These are phyloP conservation scores for Plasmodium sp. DNA, from an alignment of 169 alveolate genomes.

Conservation along the genomic window DNA sequence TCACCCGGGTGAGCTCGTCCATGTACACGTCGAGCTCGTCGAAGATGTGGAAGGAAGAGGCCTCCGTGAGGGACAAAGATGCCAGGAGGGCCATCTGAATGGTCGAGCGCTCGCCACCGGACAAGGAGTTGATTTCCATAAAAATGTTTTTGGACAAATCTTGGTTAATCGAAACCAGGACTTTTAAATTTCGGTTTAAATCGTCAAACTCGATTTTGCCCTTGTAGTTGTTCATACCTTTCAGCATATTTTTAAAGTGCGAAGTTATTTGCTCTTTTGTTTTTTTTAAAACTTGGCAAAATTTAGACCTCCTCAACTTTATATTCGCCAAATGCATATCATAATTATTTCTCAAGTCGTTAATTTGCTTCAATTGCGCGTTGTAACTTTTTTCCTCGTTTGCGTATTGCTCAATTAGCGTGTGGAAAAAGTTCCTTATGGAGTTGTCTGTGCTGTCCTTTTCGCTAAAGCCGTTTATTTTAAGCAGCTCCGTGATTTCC, in stretches of 20 bases:
- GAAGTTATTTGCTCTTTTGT: conserved; percentile 37
- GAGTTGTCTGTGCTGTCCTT: conserved; percentile 54
- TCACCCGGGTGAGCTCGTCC: conserved; percentile 81
- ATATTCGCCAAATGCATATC: conserved; percentile 67
- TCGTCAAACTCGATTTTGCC: conserved; percentile 67
- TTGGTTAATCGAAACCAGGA: conserved; percentile 52
- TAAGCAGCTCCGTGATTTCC: conserved; percentile 37
- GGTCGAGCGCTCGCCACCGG: conserved; percentile 82
- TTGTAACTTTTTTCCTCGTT: conserved; percentile 47
- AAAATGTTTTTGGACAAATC: conserved; percentile 31
- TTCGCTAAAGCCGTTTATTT: conserved; percentile 18
- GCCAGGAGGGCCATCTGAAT: conserved; percentile 79
- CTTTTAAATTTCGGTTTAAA: conserved; percentile 28
- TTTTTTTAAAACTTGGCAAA: conserved; percentile 14
- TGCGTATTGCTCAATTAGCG: conserved; percentile 35
- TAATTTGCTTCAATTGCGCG: conserved; percentile 42
- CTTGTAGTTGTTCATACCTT: conserved; percentile 62
- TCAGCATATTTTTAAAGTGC: conserved; percentile 49
- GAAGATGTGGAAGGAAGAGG: conserved; percentile 79
- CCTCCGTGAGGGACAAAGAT: conserved; percentile 77
- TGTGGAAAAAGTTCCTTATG: conserved; percentile 27
- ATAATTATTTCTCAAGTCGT: conserved; percentile 52
- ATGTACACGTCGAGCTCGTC: conserved; percentile 82
- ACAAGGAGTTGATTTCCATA: conserved; percentile 76
- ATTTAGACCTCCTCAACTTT: conserved; percentile 24